phyloP scores from a whole-genome alignment of 140 eudicot genomes.

The Ambrosia hybrid region DNA sequence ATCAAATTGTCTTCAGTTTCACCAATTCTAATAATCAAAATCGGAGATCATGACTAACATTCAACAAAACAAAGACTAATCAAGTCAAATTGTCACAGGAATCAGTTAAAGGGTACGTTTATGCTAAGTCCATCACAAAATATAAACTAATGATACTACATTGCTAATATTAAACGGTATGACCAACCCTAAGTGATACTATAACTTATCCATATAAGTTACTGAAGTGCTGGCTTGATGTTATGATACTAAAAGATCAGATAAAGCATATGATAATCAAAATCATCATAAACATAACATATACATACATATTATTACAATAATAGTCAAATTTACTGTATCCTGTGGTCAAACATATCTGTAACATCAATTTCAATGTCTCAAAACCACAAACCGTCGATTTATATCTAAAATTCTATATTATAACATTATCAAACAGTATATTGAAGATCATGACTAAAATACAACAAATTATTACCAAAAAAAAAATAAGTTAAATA shows the following conservation, averaged over 20 bases:
- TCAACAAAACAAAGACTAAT: neutral
- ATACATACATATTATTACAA: no score
- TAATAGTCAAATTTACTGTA: no score
- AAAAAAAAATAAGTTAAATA: neutral
- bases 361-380: neutral
- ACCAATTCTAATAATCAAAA: conserved; percentile 13
- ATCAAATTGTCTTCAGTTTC: neutral
- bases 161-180: no score
- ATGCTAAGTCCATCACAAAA: no score
- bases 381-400: conserved; percentile 18
- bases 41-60: neutral
- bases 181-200: no score
- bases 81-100: neutral
- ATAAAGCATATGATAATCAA: no score
- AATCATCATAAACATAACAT: no score
- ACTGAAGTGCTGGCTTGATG: no score
- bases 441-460: neutral
- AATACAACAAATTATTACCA: neutral
- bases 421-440: neutral
- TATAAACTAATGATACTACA: no score
- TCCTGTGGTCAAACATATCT: neutral
- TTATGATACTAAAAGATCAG: no score
- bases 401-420: conserved; percentile 7
- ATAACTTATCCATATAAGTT: no score
- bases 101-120: neutral